Conservation (phyloP, 192 early-diverging fungal genomes). For the Physocladia obscura region DNA sequence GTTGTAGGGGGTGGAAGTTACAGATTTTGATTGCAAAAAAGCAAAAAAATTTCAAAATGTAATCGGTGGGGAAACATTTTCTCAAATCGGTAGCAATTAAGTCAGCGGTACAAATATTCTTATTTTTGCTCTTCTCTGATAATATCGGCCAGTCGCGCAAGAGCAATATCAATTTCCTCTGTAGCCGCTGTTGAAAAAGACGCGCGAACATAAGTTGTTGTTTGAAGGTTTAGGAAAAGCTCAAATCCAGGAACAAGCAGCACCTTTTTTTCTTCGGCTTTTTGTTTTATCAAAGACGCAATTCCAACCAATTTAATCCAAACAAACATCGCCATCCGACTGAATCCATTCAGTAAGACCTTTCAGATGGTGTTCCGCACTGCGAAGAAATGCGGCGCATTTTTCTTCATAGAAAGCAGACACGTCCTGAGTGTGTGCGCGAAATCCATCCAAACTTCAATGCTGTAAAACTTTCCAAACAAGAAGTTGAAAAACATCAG, state of each 20-base stretch:
- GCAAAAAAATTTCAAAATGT: no score
- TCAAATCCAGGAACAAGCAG: conserved; percentile 59
- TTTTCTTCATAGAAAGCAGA: conserved; percentile 73
- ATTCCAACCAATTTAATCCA: conserved; percentile 66
- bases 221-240: conserved; percentile 51
- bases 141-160: conserved; percentile 43
- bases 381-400: conserved; percentile 65
- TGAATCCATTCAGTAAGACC: conserved; percentile 49
- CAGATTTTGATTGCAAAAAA: no score
- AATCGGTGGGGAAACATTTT: no score
- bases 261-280: conserved; percentile 56
- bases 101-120: conserved; percentile 12
- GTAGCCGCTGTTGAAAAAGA: conserved; percentile 45
- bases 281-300: conserved; percentile 40
- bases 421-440: conserved; percentile 66
- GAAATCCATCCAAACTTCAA: conserved; percentile 82
- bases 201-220: conserved; percentile 51
- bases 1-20: no score
- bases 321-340: conserved; percentile 80
- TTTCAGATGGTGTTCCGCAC: conserved; percentile 61
- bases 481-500: conserved; percentile 77
- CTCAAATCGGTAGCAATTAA: conserved; percentile 9
- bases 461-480: conserved; percentile 67
- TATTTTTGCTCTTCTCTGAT: conserved; percentile 31
- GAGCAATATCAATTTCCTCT: conserved; percentile 47